A percentile compares a stretch with the other conserved stretches of the same genome.
Evolutionary conservation across 495 filamentous ascomycete genomes (phyloP).

Genomic region (Cladorrhinum samala): DNA sequence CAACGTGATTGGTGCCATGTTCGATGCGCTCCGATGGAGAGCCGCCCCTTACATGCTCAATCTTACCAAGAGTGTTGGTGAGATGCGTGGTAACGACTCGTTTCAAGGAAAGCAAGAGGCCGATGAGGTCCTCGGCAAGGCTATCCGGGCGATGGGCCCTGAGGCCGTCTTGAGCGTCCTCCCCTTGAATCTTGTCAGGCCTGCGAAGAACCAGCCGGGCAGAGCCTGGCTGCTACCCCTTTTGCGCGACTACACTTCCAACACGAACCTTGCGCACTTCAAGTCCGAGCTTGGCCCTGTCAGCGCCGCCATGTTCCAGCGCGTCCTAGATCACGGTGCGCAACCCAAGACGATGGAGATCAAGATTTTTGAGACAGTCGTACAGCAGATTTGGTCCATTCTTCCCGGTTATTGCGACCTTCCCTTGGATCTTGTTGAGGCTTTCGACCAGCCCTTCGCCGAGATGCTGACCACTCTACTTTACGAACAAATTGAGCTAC

Average conservation of each 20-base stretch:
- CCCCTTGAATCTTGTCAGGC: slow-evolving; percentile 75
- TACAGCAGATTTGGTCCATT: slow-evolving; percentile 90
- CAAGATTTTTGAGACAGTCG: slow-evolving; percentile 95
- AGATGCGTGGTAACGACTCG: slow-evolving; percentile 79
- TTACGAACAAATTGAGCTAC: slow-evolving; percentile 83
- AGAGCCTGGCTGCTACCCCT: slow-evolving; percentile 93
- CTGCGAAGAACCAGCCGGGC: slow-evolving; percentile 68
- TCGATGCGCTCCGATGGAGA: slow-evolving; percentile 80
- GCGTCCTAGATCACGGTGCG: slow-evolving; percentile 68
- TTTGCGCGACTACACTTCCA: slow-evolving; percentile 74
- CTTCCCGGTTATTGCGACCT: slow-evolving; percentile 94
- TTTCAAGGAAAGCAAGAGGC: slow-evolving; percentile 95
- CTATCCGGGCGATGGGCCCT: slow-evolving; percentile 83
- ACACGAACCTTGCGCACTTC: slow-evolving; percentile 83
- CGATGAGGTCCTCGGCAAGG: slow-evolving; percentile 78
- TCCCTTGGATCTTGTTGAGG: slow-evolving; percentile 67
- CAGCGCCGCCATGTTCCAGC: slow-evolving; percentile 84
- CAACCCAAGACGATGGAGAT: slow-evolving; percentile 84
- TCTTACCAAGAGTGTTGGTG: slow-evolving; percentile 71
- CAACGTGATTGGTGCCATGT: slow-evolving; percentile 78
- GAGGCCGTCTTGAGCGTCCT: slow-evolving; percentile 71
- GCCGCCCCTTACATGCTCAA: slow-evolving; percentile 67
- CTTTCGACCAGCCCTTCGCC: slow-evolving; percentile 85
- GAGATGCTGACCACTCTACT: slow-evolving; percentile 86
- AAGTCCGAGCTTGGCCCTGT: slow-evolving; percentile 76